Percentiles rank a stretch among this genome's conserved stretches.
These are phyloP conservation scores for Fusarium tanahbumbuense DNA, from an alignment of 2,329 filamentous ascomycete genomes.

Conservation along the genomic window DNA sequence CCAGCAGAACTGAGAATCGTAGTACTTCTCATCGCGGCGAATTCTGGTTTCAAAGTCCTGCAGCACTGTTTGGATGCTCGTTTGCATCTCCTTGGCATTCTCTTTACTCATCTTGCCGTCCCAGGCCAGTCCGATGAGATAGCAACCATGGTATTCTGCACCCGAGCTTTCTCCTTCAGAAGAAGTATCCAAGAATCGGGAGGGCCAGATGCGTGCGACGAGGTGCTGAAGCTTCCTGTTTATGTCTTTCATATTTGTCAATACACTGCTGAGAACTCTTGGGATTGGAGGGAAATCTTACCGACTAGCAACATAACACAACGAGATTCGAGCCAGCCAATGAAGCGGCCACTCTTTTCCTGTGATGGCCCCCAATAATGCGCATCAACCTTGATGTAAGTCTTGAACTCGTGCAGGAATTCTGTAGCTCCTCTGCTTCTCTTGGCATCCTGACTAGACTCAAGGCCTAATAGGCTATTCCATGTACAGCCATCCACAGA, in stretches of 20 bases:
- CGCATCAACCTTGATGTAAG: conserved; percentile 70
- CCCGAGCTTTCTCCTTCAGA: conserved; percentile 39
- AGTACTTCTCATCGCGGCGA: conserved; percentile 59
- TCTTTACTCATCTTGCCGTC: conserved; percentile 51
- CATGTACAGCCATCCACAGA: conserved; percentile 54
- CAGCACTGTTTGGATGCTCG: conserved; percentile 58
- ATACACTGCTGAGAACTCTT: not conserved
- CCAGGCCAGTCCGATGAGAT: conserved; percentile 68
- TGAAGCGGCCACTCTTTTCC: conserved; percentile 64
- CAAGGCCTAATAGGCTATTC: conserved; percentile 53
- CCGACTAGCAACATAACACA: conserved; percentile 68
- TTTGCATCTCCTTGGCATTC: conserved; percentile 56
- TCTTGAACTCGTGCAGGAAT: conserved; percentile 65
- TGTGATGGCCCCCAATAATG: conserved; percentile 73
- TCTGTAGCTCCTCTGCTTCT: conserved; percentile 50
- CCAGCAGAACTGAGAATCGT: conserved; percentile 62
- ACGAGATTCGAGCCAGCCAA: conserved; percentile 73
- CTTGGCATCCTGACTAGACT: not conserved
- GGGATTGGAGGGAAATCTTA: conserved; percentile 46
- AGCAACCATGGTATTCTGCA: conserved; percentile 68
- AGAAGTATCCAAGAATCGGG: conserved; percentile 61
- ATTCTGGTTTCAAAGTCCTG: conserved; percentile 63
- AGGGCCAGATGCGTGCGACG: conserved; percentile 71
- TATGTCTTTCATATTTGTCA: conserved; percentile 60
- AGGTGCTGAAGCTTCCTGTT: conserved; percentile 63